Base-by-base conservation (phyloP, 2,329 filamentous ascomycete genomes). In the Neonectria faginata region DNA sequence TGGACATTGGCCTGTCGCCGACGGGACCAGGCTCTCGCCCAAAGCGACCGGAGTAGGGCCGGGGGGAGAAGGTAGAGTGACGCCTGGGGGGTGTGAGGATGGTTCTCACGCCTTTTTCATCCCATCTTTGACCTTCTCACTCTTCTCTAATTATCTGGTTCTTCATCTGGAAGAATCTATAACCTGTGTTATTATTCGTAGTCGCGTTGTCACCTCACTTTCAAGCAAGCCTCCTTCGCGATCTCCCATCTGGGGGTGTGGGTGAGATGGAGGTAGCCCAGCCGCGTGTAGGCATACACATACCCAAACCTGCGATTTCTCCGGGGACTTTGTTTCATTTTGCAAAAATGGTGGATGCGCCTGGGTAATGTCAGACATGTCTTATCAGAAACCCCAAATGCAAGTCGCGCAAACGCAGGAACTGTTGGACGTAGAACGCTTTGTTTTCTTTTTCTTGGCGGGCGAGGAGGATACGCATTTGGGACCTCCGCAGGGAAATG, bases 21-120 rank as follows among this genome's bases (percentile, higher is more conserved):
- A 70, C 62, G 65, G 62, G 57, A 55, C 67, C 64, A 68, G 64
- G 60, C 58, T 61, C 53, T 59, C 47, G 52, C 50, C 62, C 53
- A 72, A 67, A 75, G 66, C 64, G 68, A 67, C 73, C 73, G 73
- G 60, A 74, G 73, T 73, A 75, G 69, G 68, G 73, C 73, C 73
- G 73, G 60, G 66, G 42, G 33, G 39, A 22, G 50, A 4, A 60
- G 62, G 65, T 73, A 73, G 27, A 39, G 39, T 27, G 52, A 73
- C 70, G 53, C 70, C 70, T 29, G 9, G 41, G 47, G 48, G 29
- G 60, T 22, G 54, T 18, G 53, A n/a, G 51, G 51, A 12, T 33
- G 14, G 11, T 9, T 22, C 42, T 53, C 48, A 27, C 25, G n/a
- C 31, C n/a, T 36, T 54, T 11, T 50, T 61, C 48, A 41, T 48